Base-by-base conservation (phyloP, 2,329 filamentous ascomycete genomes). In the Bertia moriformis region DNA sequence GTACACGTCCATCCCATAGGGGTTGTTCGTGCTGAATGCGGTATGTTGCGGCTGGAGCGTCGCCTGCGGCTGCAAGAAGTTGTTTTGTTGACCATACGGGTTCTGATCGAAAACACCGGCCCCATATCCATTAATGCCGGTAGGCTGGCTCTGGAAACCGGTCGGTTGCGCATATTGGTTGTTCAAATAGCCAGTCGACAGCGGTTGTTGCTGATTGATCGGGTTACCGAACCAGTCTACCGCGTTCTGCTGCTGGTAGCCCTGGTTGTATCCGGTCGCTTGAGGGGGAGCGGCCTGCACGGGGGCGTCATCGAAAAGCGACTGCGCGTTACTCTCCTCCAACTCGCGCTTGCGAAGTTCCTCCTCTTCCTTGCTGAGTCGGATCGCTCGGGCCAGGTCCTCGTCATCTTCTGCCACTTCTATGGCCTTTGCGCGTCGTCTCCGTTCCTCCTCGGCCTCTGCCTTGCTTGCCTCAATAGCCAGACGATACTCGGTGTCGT, bases 191-290 rank as follows among this genome's bases (percentile, higher is more conserved):
- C 85, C 86, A 1, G 86, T 93, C 3, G 76, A 81, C 56, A 94
- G 87, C 35, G 74, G 71, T 56, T 88, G 78, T 48, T 63, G 75
- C 51, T 77, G 78, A 42, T 89, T 84, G 51, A 96, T 81, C 12
- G 88, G 86, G 58, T 98, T 98, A 42, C 89, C 91, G 50, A 93
- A 91, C 76, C 93, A 96, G 60, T 98, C 91, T 14, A 98, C 91
- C 12, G 86, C 85, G 41, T 83, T 83, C 55, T 94, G 89, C 61
- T 98, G 91, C 63, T 96, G 88, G 53, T 98, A 98, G 37, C 89
- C 89, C 62, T 94, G 88, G 59, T 95, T 96, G 65, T 86, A 87
- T 24, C 87, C 89, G 13, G 88, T 96, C 30, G 74, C 76, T 60
- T 88, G 85, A 24, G 83, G 73, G 49, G 86, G 81, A 20, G 48